Evolutionary conservation across 2,329 filamentous ascomycete genomes (phyloP), one percentile per base, ranked within the genome.

Genomic region (Cladosporium oxysporum): DNA sequence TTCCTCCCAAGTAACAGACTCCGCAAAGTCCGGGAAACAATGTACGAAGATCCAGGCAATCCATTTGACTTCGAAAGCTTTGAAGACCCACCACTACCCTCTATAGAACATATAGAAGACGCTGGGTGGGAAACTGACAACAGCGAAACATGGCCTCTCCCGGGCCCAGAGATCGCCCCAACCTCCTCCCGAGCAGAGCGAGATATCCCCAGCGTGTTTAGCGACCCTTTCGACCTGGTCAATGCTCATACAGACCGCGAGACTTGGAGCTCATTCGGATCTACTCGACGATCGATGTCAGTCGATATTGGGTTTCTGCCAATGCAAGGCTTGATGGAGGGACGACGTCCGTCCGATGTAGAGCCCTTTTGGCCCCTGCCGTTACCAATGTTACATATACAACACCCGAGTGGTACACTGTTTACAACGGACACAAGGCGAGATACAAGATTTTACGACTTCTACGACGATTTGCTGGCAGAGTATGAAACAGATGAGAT

Each of bases 21-120:
- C 10, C 62, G 62, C 8, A 65, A 60, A 37, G 62, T 65, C 7
- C 53, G 55, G 12, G 41, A 59, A 7, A 65, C 62, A 8, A 29
- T 59, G 10, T 65, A 60, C n/a, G 55, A 31, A 28, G 62, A 60
- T 28, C 57, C 62, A 21, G 62, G 62, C 7, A 65, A 65, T 10
- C 62, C 62, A 1, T 65, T 65, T n/a, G 44, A 28, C 11, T 10
- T 29, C 12, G 62, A 35, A 41, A 35, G 21, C 10, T 29, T 18
- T 26, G 35, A 33, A 10, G 12, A n/a, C 14, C 50, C 35, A 5
- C 11, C 18, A 1, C 29, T 55, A 6, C 35, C 50, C 11, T 47
- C 11, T 23, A 33, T 18, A 28, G 41, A 3, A 18, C 18, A 23
- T 16, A 12, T 7, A 14, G 18, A 21, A 41, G 14, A 28, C 4